Evolutionary conservation across 371 early-diverging fungal species (phyloP).

Genomic region (Mortierella sp.): DNA sequence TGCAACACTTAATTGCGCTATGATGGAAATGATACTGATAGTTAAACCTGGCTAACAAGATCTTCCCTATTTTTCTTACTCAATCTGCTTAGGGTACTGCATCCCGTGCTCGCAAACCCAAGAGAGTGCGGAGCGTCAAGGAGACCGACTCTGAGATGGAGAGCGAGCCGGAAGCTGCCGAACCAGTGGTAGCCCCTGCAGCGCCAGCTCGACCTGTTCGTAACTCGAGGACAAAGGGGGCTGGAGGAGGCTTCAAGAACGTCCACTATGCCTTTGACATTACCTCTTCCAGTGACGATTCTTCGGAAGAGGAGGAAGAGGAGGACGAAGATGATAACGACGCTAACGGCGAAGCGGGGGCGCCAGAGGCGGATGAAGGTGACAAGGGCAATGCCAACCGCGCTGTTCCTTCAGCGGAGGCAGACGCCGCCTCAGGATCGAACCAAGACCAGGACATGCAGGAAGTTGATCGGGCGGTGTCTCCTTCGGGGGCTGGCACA

Average conservation of each 20-base stretch:
- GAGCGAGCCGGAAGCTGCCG: background rate
- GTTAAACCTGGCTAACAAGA: background rate
- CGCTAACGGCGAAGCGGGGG: background rate
- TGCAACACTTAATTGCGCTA: background rate
- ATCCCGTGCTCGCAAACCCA: background rate
- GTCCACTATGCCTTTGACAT: slow-evolving; percentile 19
- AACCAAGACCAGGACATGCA: background rate
- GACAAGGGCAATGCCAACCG: background rate
- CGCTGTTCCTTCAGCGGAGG: background rate
- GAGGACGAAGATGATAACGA: slow-evolving; percentile 13
- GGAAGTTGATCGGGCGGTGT: slow-evolving; percentile 5
- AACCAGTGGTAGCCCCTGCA: background rate
- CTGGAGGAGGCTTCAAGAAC: background rate
- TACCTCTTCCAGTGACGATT: background rate
- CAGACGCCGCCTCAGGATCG: background rate
- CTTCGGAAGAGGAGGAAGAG: slow-evolving; percentile 15
- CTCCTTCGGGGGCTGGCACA: slow-evolving; percentile 1
- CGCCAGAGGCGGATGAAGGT: background rate
- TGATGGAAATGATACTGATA: too few relatives aligned
- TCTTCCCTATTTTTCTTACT: background rate
- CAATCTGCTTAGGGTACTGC: background rate
- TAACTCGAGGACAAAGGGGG: background rate
- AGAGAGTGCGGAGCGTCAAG: background rate
- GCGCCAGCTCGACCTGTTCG: background rate
- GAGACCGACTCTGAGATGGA: slow-evolving; percentile 8